Base-by-base conservation (phyloP, 306 rosid species). In the Astragalus membranaceus region DNA sequence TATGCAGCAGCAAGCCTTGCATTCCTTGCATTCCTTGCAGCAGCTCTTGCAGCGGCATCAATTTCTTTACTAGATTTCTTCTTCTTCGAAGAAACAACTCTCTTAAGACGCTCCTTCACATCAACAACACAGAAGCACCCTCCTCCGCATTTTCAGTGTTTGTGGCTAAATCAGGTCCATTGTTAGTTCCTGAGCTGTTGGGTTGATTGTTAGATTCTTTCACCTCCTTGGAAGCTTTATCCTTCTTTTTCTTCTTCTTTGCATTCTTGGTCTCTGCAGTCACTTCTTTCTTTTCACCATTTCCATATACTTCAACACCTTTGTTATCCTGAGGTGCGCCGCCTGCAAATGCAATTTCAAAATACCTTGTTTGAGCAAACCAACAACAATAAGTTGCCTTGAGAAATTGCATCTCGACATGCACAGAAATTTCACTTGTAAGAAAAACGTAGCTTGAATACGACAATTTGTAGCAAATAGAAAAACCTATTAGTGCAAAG, bases 211-310 rank as follows among this genome's bases (percentile, higher is more conserved):
- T 86, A 16, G 78, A 62, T 79, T 90, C 96, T 82, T 87, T 91
- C 36, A 10, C 81, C 75, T 94, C 99, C 84, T 94, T 94, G 16
- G 85, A 74, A 49, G 88, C 80, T 73, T 87, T 90, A 10, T 93
- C 97, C 83, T 91, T 94, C 96, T 80, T 94, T 69, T 94, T 94
- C 95, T 91, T 94, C 89, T 91, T 94, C 79, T 84, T 90, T 51
- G 96, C 77, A 49, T 55, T 78, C 73, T 88, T 94, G 65, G 89
- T 75, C 81, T 91, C 92, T 3, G 78, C 52, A 12, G 79, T 71
- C 67, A 48, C 80, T 65, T 87, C 98, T 77, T 85, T 88, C 83
- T 85, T 88, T 30, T 91, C 99, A 2, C 59, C 96, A 70, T 85
- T 86, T 16, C 82, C 91, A 70, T 82, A 76, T 29, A 73, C 72